Evolutionary conservation across 1,284 basidiomycete species (phyloP).

Genomic region (Earliella scabrosa): DNA sequence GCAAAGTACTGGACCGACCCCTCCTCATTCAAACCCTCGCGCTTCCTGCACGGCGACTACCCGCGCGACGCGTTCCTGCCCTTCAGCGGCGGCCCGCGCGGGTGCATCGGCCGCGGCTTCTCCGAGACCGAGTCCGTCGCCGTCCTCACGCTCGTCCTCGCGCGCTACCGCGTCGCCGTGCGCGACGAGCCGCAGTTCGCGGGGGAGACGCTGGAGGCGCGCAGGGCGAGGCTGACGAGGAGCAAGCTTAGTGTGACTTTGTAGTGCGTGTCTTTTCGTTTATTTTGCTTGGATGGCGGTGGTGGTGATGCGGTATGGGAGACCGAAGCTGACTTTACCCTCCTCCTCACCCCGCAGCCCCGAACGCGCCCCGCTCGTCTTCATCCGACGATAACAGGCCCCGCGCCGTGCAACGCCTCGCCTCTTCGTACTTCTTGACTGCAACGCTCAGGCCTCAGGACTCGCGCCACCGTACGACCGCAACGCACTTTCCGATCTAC

Average conservation of each 20-base stretch:
- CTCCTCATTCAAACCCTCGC: slow-evolving; percentile 41
- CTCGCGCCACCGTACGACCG: too few species aligned
- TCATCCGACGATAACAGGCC: neutral
- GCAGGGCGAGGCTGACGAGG: slow-evolving; percentile 31
- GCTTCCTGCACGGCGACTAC: slow-evolving; percentile 45
- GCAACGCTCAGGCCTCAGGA: too few species aligned
- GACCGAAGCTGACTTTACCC: too few species aligned
- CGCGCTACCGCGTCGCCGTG: slow-evolving; percentile 30
- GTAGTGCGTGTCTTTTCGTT: slow-evolving; percentile 10
- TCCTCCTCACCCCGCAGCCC: neutral
- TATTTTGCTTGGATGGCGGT: too few species aligned
- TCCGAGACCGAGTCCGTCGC: slow-evolving; percentile 35
- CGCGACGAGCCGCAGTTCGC: slow-evolving; percentile 36
- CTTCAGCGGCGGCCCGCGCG: slow-evolving; percentile 40
- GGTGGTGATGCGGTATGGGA: too few species aligned
- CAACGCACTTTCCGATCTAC: too few species aligned
- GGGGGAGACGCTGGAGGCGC: slow-evolving; percentile 35
- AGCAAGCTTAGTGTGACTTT: slow-evolving; percentile 21
- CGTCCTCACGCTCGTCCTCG: slow-evolving; percentile 24
- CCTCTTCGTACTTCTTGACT: too few species aligned
- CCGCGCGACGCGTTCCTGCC: slow-evolving; percentile 45
- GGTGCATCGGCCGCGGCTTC: slow-evolving; percentile 44
- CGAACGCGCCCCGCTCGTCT: neutral
- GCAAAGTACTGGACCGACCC: slow-evolving; percentile 47
- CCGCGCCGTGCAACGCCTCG: too few species aligned